A percentile compares a stretch with the other conserved stretches of the same genome.
Evolutionary conservation across 352 stramenopile genomes (phyloP).

Genomic region (Phytophthora pluvialis): DNA sequence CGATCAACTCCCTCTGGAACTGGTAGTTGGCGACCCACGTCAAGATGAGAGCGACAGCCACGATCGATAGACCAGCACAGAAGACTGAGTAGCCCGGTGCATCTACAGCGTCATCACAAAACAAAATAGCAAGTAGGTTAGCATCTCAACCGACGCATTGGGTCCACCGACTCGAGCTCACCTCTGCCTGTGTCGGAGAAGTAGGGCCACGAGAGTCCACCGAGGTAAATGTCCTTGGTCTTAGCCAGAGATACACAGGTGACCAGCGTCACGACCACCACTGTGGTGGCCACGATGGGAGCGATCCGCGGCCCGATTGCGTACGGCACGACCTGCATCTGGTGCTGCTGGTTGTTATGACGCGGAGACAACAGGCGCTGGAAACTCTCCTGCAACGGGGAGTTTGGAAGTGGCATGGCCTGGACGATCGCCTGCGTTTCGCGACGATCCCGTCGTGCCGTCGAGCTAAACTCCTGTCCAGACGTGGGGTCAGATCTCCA

Average conservation of each 20-base stretch:
- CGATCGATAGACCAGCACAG: conserved; percentile 35
- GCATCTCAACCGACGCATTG: background rate
- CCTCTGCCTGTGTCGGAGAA: conserved; percentile 59
- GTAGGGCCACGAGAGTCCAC: conserved; percentile 58
- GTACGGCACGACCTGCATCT: conserved; percentile 12
- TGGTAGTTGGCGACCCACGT: conserved; percentile 56
- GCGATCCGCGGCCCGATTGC: conserved; percentile 25
- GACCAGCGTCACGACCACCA: conserved; percentile 46
- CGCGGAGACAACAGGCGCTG: background rate
- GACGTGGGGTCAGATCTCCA: conserved; percentile 21
- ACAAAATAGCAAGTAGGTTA: background rate
- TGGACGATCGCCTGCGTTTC: background rate
- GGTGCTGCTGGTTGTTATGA: background rate
- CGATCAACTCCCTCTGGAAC: conserved; percentile 44
- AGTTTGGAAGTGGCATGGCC: conserved; percentile 21
- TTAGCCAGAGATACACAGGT: conserved; percentile 53
- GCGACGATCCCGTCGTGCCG: conserved; percentile 20
- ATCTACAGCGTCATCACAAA: background rate
- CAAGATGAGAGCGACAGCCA: conserved; percentile 41
- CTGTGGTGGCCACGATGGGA: conserved; percentile 41
- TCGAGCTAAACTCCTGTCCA: conserved; percentile 9
- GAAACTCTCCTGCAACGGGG: conserved; percentile 7
- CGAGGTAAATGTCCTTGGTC: conserved; percentile 46
- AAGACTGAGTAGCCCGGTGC: conserved; percentile 35
- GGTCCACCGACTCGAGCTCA: conserved; percentile 6